Evolutionary conservation across 2,329 filamentous ascomycete genomes (phyloP).

Genomic region (Pseudopithomyces chartarum): DNA sequence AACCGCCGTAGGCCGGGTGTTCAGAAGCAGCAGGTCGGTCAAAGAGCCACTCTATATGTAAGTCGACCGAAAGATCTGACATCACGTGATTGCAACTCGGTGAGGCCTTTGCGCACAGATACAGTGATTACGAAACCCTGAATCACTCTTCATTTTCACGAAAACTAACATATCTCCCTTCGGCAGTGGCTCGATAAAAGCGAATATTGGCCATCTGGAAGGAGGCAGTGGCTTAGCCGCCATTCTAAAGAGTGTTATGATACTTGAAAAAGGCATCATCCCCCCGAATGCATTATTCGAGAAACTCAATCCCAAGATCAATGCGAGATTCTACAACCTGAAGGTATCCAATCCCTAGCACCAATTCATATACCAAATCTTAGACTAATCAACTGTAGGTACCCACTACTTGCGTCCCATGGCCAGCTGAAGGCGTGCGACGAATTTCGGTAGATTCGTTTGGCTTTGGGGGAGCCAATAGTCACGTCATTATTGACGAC

Average conservation of each 20-base stretch:
- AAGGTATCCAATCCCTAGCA: neutral
- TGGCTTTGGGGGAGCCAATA: slow-evolving; percentile 32
- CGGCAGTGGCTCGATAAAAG: slow-evolving; percentile 11
- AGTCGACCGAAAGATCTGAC: too few relatives aligned
- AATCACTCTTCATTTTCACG: too few relatives aligned
- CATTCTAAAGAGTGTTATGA: slow-evolving; percentile 27
- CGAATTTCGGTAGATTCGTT: slow-evolving; percentile 32
- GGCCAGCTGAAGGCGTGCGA: slow-evolving; percentile 17
- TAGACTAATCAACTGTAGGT: slow-evolving; percentile 5
- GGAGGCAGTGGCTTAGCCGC: slow-evolving; percentile 23
- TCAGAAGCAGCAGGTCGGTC: slow-evolving; percentile 1
- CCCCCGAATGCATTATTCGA: slow-evolving; percentile 40
- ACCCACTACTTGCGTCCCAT: slow-evolving; percentile 11
- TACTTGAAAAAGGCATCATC: slow-evolving; percentile 40
- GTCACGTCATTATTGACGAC: slow-evolving; percentile 24
- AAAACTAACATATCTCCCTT: neutral
- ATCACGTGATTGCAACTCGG: too few relatives aligned
- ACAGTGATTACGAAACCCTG: too few relatives aligned
- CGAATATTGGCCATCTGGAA: slow-evolving; percentile 30
- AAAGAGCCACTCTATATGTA: slow-evolving; percentile 11
- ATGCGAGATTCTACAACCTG: slow-evolving; percentile 11
- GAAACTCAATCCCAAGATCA: slow-evolving; percentile 34
- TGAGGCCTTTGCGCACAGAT: too few relatives aligned
- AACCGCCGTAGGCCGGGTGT: slow-evolving; percentile 9
- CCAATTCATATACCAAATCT: neutral